Conservation (phyloP, 139 green algal genomes). For the Eudorina sp. region DNA sequence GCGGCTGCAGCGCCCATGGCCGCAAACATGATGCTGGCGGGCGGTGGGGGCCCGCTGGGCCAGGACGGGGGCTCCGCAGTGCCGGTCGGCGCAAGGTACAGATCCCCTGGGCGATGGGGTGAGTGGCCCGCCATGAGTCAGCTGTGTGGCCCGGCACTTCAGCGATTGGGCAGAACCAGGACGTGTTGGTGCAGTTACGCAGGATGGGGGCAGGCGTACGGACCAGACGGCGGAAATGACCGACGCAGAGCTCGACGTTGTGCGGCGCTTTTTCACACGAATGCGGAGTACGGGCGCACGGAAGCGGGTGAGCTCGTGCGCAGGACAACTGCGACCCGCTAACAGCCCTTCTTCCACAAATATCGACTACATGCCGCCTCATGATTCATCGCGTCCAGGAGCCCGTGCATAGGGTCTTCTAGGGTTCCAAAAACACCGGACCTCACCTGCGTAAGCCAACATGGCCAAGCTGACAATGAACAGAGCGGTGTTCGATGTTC, state of each 20-base stretch:
- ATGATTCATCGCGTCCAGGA: neutral
- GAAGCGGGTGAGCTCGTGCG: neutral
- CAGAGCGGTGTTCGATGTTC: neutral
- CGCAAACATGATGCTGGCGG: neutral
- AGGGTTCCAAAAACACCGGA: neutral
- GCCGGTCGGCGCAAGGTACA: neutral
- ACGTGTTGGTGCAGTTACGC: neutral
- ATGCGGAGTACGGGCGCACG: neutral
- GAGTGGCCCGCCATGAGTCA: too few relatives aligned
- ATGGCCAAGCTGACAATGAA: neutral
- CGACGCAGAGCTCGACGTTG: neutral
- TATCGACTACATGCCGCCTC: neutral
- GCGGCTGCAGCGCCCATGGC: neutral
- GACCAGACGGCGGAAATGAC: neutral
- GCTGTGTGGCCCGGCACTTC: too few relatives aligned
- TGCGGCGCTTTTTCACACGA: neutral
- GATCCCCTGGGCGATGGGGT: neutral
- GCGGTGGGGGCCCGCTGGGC: neutral
- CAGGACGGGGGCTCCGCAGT: neutral
- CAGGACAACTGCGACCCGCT: neutral
- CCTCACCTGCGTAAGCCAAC: constrained; percentile 1
- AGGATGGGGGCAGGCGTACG: neutral
- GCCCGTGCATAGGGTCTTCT: neutral
- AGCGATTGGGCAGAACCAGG: too few relatives aligned
- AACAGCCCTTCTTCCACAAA: too few relatives aligned